A percentile compares a stretch with the other conserved stretches of the same genome.
These are phyloP conservation scores for Geranomyces variabilis DNA, from an alignment of 192 early-diverging fungal species.

Conservation along the genomic window DNA sequence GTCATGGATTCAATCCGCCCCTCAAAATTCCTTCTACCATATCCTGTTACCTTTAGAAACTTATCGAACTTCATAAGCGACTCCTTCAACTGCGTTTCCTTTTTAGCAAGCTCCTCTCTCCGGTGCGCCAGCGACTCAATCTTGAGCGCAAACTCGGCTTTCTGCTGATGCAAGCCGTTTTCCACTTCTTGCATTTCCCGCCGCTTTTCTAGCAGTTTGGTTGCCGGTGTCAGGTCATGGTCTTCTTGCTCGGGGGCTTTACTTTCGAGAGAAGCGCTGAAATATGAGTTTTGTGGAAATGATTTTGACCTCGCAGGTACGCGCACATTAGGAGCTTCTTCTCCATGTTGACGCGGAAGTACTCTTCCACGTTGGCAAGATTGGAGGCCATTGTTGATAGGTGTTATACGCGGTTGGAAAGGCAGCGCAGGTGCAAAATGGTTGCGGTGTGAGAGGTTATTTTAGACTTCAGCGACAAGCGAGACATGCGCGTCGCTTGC, in stretches of 20 bases:
- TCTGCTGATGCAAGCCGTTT: constrained; percentile 59
- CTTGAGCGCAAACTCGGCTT: constrained; percentile 68
- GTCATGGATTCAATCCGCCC: background rate
- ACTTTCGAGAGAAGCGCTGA: constrained; percentile 10
- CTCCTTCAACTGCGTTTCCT: constrained; percentile 60
- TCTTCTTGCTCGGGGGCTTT: constrained; percentile 63
- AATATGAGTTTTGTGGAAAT: background rate
- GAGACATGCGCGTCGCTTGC: too few species aligned
- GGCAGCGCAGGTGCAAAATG: background rate
- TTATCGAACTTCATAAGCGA: constrained; percentile 66
- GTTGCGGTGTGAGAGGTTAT: too few species aligned
- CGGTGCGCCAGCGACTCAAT: constrained; percentile 62
- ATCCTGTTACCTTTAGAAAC: constrained; percentile 56
- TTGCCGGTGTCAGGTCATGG: constrained; percentile 66
- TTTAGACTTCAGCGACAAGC: too few species aligned
- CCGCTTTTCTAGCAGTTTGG: constrained; percentile 60
- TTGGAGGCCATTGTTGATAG: constrained; percentile 27
- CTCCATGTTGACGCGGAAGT: constrained; percentile 58
- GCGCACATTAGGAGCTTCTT: constrained; percentile 58
- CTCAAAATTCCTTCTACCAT: background rate
- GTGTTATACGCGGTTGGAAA: background rate
- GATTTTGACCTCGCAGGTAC: background rate
- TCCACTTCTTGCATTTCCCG: constrained; percentile 70
- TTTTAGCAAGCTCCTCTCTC: constrained; percentile 60
- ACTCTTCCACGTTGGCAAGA: constrained; percentile 38